These are phyloP conservation scores for Castanea mollissima DNA, from an alignment of 306 rosid genomes.

Conservation along the genomic window DNA sequence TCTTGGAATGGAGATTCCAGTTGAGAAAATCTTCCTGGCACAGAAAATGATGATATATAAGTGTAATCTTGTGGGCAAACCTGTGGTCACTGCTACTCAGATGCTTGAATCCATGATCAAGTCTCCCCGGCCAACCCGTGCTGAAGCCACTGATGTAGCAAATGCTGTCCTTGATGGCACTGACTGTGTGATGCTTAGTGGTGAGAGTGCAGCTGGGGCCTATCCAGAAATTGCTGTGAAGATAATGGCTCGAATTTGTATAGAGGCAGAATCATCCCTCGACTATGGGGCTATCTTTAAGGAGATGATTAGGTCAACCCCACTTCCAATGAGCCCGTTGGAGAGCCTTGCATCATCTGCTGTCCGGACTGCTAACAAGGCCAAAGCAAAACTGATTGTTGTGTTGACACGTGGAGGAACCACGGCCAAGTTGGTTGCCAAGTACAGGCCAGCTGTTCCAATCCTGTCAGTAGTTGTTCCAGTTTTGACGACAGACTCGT, in stretches of 20 bases:
- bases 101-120: slow-evolving; percentile 99
- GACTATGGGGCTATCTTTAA: slow-evolving; percentile 87
- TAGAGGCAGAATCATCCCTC: slow-evolving; percentile 92
- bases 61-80: slow-evolving; percentile 93
- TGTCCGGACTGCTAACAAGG: slow-evolving; percentile 89
- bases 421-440: slow-evolving; percentile 88
- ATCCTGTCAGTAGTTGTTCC: slow-evolving; percentile 92
- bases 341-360: slow-evolving; percentile 99
- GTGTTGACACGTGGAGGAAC: slow-evolving; percentile 90
- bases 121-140: slow-evolving; percentile 94
- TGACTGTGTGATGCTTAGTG: slow-evolving; percentile 97
- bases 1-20: slow-evolving; percentile 99
- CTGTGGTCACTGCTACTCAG: slow-evolving; percentile 97
- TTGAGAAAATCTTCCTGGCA: slow-evolving; percentile 90
- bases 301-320: slow-evolving; percentile 94
- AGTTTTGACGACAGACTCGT: slow-evolving; percentile 79
- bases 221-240: slow-evolving; percentile 91
- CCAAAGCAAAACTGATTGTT: slow-evolving; percentile 81
- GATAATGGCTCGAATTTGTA: slow-evolving; percentile 88
- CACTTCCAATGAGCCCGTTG: slow-evolving; percentile 96
- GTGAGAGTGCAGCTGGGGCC: slow-evolving; percentile 97
- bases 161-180: slow-evolving; percentile 96
- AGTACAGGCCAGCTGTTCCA: slow-evolving; percentile 95
- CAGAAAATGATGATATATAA: slow-evolving; percentile 98
- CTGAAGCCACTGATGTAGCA: slow-evolving; percentile 96